Evolutionary conservation across 768 basidiomycete species (phyloP), one percentile per base, ranked within the genome.

Genomic region (Porpolomopsis calyptriformis): DNA sequence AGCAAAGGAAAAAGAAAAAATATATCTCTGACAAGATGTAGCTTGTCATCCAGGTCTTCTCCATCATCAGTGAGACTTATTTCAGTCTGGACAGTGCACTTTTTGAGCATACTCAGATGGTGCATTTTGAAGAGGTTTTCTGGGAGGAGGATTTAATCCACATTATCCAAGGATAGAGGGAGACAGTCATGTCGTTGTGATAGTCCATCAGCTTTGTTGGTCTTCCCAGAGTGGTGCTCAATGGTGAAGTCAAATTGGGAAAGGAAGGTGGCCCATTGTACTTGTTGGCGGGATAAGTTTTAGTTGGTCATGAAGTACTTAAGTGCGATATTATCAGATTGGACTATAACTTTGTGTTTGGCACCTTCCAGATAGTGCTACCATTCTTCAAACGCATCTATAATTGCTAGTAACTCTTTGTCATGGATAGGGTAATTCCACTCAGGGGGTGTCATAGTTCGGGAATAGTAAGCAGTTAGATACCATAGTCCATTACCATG

Each of bases 351-450:
- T 14, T 31, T 7, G 14, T 31, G 29, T 7, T 7, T 31, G 7
- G 29, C 29, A 7, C 29, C 29, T 31, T 31, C 29, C 7, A 31
- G 29, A 14, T 31, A 14, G 14, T 31, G 29, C 29, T 14, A 7
- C 29, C 29, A 31, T 31, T 7, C 29, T 14, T 31, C 29, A 7
- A 31, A 7, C 14, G 29, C 29, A 7, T 31, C 7, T 14, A 74
- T 56, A 35, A 76, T 64, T 1, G 69, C 69, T 1, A 76, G 59
- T 12, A 76, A 52, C 52, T 77, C 74, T 50, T 71, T 69, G 48
- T 79, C 66, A 47, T 75, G 64, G 16, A 71, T 66, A 12, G 71
- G 58, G 49, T 78, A 77, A 53, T 76, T 77, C 1, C 54, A 23
- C 51, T 78, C 66, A 0, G 67, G 54, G 0, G 53, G 16, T 18